phyloP scores from a whole-genome alignment of 2,329 filamentous ascomycete genomes.

The Ceratocystis ficicola region DNA sequence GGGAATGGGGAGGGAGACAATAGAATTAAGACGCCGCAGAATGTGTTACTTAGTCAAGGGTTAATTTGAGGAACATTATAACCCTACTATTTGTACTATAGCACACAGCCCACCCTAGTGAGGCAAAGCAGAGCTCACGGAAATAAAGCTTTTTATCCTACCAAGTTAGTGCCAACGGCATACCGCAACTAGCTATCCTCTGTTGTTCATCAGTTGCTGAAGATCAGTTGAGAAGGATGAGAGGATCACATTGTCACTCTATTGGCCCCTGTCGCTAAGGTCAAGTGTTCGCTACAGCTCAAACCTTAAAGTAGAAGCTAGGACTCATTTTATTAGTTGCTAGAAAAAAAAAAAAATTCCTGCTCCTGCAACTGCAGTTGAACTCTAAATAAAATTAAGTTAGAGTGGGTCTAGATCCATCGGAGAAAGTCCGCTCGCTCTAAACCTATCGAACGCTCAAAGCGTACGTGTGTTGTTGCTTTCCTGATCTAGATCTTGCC shows the following conservation, averaged over 20 bases:
- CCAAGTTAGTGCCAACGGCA: not conserved
- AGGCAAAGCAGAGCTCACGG: too few species aligned
- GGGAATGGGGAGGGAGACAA: not conserved
- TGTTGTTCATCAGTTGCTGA: not conserved
- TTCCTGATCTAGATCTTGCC: not conserved
- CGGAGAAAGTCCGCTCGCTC: not conserved
- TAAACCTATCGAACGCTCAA: not conserved
- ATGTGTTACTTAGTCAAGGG: not conserved
- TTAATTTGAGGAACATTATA: not conserved
- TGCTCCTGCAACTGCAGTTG: not conserved
- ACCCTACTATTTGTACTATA: not conserved
- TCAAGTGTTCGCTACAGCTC: not conserved
- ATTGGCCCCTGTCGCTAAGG: not conserved
- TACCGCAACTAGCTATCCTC: not conserved
- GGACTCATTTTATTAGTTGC: not conserved
- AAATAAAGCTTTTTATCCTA: too few species aligned
- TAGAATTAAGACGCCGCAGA: not conserved
- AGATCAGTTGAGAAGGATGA: not conserved
- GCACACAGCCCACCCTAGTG: too few species aligned
- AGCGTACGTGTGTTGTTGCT: not conserved
- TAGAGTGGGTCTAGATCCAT: not conserved
- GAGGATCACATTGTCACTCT: constrained; percentile 10
- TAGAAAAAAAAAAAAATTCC: not conserved
- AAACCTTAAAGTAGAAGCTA: constrained; percentile 9
- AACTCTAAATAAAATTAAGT: not conserved